Evolutionary conservation across 2,329 filamentous ascomycete genomes (phyloP), one percentile per base, ranked within the genome.

Genomic region (Fusarium haematococcum): DNA sequence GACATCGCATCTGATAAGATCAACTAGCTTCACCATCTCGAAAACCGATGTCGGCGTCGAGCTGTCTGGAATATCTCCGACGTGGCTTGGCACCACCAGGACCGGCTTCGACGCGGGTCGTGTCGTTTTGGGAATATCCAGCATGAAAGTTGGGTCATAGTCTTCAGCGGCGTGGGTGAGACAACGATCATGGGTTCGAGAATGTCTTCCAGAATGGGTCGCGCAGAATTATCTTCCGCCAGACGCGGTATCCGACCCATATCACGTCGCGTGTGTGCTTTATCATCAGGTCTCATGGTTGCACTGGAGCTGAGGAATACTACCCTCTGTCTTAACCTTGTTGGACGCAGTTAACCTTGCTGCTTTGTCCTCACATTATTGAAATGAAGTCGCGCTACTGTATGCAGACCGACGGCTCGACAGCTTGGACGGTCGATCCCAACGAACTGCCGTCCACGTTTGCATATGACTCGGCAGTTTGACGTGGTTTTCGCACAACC

Each of bases 391-490:
- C 59, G 68, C 48, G 48, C 68, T 72, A 72, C 59, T 71, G 56
- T 41, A 56, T 45, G 52, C 33, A 72, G 27, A 37, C 30, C 64
- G 54, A 74, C 59, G 30, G 70, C 20, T 43, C 63, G 25, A 63
- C 30, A 37, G 32, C 68, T 59, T 35, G 39, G 43, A 30, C 32
- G 45, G 68, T 60, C 58, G 71, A 74, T 71, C 61, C 61, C n/a
- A 68, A 57, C 52, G 62, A 61, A 45, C 45, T 74, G 58, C 71
- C 71, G 63, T 35, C 30, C 20, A 58, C 54, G 63, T 50, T 68
- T 48, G 41, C 33, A 63, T n/a, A 27, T 30, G 30, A 58, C 58
- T 35, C 67, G 71, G 71, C 41, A 74, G 56, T 74, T 71, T 23
- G 27, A 16, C n/a, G 41, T 45, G 50, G 32, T 50, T 35, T 73